Conservation (phyloP, 768 basidiomycete genomes). For the Tulasnella sp. region DNA sequence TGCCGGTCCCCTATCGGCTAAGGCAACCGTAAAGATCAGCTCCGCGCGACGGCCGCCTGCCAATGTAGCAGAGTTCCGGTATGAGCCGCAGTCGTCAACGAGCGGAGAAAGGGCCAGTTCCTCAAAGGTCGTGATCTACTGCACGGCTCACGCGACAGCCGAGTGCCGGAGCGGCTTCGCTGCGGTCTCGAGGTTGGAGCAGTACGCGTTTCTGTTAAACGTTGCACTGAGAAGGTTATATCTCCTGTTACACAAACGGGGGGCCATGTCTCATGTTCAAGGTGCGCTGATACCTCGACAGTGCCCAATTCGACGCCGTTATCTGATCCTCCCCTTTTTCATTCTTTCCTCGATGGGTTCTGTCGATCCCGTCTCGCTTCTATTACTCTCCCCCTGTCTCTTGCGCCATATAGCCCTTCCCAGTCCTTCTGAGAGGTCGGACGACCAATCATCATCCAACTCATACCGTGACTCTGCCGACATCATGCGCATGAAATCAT, state of each 20-base stretch:
- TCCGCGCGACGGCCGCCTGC: conserved; percentile 66
- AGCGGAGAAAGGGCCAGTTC: conserved; percentile 5
- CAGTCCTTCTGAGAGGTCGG: neutral
- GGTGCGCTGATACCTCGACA: conserved; percentile 34
- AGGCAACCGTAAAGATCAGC: conserved; percentile 42
- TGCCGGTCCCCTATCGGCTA: neutral
- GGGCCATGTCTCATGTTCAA: conserved; percentile 75
- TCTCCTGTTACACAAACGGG: conserved; percentile 73
- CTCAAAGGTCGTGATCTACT: conserved; percentile 42
- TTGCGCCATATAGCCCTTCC: neutral
- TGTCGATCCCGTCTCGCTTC: no score
- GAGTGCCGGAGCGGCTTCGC: conserved; percentile 71
- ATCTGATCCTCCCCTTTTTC: neutral
- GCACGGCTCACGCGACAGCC: conserved; percentile 60
- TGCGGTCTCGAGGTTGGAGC: conserved; percentile 86
- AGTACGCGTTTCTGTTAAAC: conserved; percentile 93
- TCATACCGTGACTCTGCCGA: conserved; percentile 80
- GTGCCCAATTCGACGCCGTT: neutral
- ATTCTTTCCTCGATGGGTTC: neutral
- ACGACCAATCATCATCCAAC: conserved; percentile 29
- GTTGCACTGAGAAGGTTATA: conserved; percentile 89
- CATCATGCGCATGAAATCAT: conserved; percentile 82
- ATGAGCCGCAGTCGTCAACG: conserved; percentile 29
- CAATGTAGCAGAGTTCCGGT: conserved; percentile 67
- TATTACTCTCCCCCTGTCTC: no score